Conservation (phyloP, 2,329 filamentous ascomycete genomes). For the Eutypa lata region DNA sequence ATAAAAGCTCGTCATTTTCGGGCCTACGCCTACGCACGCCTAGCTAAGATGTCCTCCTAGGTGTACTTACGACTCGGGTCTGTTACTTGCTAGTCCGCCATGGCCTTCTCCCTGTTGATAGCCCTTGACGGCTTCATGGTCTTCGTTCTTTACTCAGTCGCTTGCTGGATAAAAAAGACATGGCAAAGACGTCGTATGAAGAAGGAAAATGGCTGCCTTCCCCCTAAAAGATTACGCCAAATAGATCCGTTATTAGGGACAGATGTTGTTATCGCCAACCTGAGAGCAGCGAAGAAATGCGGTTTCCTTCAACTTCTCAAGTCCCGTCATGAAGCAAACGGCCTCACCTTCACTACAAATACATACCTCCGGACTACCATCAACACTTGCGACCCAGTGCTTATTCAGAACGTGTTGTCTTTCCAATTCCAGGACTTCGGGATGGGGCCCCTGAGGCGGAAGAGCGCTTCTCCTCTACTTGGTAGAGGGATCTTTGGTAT, state of each 20-base stretch:
- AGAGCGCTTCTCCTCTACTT: conserved; percentile 16
- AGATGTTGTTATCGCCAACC: conserved; percentile 15
- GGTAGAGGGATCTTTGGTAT: conserved; percentile 13
- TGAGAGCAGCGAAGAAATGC: conserved; percentile 11
- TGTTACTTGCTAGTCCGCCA: neutral
- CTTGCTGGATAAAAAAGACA: neutral
- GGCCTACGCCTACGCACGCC: neutral
- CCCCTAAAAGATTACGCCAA: conserved; percentile 16
- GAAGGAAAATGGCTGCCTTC: conserved; percentile 14
- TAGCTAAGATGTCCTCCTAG: neutral
- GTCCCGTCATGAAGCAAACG: conserved; percentile 14
- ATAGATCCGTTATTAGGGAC: conserved; percentile 15
- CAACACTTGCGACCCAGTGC: conserved; percentile 16
- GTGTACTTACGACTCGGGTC: neutral
- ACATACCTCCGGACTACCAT: conserved; percentile 18
- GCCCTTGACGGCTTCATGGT: neutral
- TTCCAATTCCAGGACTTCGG: conserved; percentile 19
- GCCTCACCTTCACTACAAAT: conserved; percentile 19
- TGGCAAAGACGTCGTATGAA: conserved; percentile 6
- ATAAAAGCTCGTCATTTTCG: neutral
- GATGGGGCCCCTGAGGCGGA: conserved; percentile 15
- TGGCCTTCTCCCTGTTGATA: neutral
- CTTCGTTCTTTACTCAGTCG: neutral
- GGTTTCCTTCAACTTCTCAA: conserved; percentile 17
- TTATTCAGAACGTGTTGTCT: conserved; percentile 18